Evolutionary conservation across 805 yeast genomes (phyloP).

Genomic region (Metschnikowia hibisci): DNA sequence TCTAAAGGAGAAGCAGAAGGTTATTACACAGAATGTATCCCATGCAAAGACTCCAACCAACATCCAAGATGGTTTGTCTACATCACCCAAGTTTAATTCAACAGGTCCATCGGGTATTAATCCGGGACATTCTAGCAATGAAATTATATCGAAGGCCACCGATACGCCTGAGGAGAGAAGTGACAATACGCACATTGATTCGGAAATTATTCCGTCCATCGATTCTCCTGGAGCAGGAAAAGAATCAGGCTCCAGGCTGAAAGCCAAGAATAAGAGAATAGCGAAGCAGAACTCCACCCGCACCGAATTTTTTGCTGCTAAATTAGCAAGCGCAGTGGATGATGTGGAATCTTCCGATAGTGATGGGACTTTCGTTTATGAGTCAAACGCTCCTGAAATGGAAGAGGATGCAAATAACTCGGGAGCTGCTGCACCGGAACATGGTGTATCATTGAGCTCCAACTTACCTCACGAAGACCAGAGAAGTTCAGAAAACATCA

Average conservation of each 20-base stretch:
- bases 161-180: constrained; percentile 4
- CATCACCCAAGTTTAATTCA: constrained; percentile 27
- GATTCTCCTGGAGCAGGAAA: constrained; percentile 1
- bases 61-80: constrained; percentile 34
- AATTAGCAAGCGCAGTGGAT: constrained; percentile 88
- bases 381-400: constrained; percentile 37
- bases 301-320: constrained; percentile 93
- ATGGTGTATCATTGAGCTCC: constrained; percentile 1
- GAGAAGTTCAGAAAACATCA: constrained; percentile 10
- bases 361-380: constrained; percentile 96
- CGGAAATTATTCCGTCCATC: neutral
- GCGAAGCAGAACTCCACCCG: constrained; percentile 60
- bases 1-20: constrained; percentile 40
- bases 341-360: constrained; percentile 84
- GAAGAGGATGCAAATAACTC: constrained; percentile 12
- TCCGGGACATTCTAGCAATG: neutral
- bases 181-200: neutral
- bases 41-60: constrained; percentile 30
- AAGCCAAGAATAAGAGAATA: constrained; percentile 24
- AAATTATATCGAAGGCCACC: neutral
- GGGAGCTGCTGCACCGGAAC: constrained; percentile 1
- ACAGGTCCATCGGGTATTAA: neutral
- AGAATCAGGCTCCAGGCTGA: constrained; percentile 7
- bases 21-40: constrained; percentile 24
- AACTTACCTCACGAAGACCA: constrained; percentile 5